These are phyloP conservation scores for Globisporangium okanoganense DNA, from an alignment of 352 stramenopile genomes.

Conservation along the genomic window DNA sequence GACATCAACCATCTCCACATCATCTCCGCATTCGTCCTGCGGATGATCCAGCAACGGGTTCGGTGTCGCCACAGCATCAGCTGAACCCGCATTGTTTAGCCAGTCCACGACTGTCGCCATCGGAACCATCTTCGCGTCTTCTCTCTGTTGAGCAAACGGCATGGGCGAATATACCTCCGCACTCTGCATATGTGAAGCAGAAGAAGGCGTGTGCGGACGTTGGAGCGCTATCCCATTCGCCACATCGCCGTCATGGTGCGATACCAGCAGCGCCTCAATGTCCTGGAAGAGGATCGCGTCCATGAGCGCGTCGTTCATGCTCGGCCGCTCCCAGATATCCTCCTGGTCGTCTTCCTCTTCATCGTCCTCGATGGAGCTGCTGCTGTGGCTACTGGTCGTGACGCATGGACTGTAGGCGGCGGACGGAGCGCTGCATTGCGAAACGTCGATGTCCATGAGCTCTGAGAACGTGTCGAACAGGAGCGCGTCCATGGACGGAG, in stretches of 20 bases:
- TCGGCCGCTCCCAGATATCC: background rate
- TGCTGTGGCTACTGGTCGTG: background rate
- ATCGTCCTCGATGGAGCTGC: background rate
- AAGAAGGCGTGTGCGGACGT: background rate
- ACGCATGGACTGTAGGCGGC: background rate
- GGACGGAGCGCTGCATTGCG: background rate
- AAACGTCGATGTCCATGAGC: slow-evolving; percentile 5
- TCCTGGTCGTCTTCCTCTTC: slow-evolving; percentile 3
- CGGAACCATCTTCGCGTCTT: background rate
- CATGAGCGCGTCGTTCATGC: slow-evolving; percentile 8
- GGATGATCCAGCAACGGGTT: background rate
- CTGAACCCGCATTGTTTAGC: background rate
- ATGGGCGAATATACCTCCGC: background rate
- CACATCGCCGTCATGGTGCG: background rate
- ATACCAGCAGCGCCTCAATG: slow-evolving; percentile 12
- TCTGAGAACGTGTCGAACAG: slow-evolving; percentile 11
- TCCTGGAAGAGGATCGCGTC: slow-evolving; percentile 15
- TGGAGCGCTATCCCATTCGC: background rate
- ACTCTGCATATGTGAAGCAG: background rate
- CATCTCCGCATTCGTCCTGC: background rate
- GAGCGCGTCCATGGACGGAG: background rate
- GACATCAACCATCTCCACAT: background rate
- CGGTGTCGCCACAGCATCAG: background rate
- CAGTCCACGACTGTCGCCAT: slow-evolving; percentile 5
- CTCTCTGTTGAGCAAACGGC: background rate